Evolutionary conservation across 257 asterid genomes (phyloP).

Genomic region (Solanum lignicaule): DNA sequence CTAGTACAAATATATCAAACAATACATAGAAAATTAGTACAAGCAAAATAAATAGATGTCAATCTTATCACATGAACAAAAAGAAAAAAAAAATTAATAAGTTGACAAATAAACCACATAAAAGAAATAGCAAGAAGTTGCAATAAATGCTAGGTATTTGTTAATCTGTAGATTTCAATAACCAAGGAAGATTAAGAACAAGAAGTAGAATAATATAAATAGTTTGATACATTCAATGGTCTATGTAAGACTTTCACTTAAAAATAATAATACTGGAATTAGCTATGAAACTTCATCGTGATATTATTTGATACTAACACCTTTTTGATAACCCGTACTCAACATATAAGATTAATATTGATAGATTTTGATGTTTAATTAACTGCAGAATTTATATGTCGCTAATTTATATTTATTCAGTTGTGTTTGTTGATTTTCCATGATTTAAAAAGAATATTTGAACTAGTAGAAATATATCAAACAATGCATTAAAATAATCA

Average conservation of each 20-base stretch:
- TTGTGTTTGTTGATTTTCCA: neutral
- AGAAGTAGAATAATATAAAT: neutral
- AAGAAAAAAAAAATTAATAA: neutral
- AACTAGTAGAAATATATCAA: neutral
- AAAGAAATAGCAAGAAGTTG: neutral
- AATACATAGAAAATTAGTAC: neutral
- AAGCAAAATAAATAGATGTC: neutral
- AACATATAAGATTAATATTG: neutral
- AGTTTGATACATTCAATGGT: neutral
- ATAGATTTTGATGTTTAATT: neutral
- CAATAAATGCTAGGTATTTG: neutral
- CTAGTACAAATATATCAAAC: neutral
- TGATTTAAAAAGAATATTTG: neutral
- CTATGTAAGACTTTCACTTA: neutral
- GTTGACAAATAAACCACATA: neutral
- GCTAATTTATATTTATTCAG: neutral
- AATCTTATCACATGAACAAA: constrained; percentile 3
- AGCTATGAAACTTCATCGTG: neutral
- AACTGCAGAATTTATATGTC: accelerated
- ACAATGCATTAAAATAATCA: neutral
- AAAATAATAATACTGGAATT: neutral
- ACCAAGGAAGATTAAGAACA: neutral
- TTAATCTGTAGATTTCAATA: neutral
- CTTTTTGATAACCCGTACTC: neutral
- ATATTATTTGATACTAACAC: neutral